A percentile compares a stretch with the other conserved stretches of the same genome.
These are phyloP conservation scores for Pleurotus salmoneostramineus DNA, from an alignment of 768 basidiomycete genomes.

Conservation along the genomic window DNA sequence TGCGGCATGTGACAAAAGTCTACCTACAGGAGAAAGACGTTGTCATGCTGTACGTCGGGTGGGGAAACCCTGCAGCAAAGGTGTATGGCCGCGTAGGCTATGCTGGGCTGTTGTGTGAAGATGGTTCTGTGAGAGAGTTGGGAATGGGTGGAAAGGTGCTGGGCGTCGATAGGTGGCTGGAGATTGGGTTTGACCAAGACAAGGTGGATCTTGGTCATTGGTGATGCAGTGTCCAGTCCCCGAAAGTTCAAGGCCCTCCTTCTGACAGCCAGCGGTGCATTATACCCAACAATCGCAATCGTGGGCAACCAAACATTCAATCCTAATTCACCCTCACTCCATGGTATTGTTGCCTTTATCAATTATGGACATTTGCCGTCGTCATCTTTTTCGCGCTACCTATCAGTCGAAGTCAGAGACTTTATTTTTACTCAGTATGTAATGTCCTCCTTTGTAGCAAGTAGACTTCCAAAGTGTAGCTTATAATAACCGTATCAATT, in stretches of 20 bases:
- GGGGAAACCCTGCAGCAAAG: constrained; percentile 42
- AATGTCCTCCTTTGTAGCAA: no score
- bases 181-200: constrained; percentile 43
- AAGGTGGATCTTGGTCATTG: constrained; percentile 42
- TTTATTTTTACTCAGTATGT: no score
- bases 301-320: no score
- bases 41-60: constrained; percentile 66
- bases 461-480: no score
- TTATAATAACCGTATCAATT: no score
- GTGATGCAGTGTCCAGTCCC: constrained; percentile 20
- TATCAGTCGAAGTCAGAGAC: no score
- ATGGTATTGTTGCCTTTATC: no score
- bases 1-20: constrained; percentile 53
- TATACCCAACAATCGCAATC: no score
- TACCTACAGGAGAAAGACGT: constrained; percentile 39
- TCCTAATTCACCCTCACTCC: no score
- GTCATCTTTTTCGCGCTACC: no score
- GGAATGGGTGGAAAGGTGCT: constrained; percentile 20
- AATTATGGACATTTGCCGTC: no score
- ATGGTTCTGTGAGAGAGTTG: neutral
- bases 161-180: constrained; percentile 45
- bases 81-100: constrained; percentile 71
- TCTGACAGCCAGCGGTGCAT: no score
- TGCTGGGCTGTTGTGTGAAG: constrained; percentile 35
- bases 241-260: neutral